Percentiles rank a stretch among this genome's conserved stretches.
Evolutionary conservation across 164 flowering plant species (phyloP).

Genomic region (Santalum album): DNA sequence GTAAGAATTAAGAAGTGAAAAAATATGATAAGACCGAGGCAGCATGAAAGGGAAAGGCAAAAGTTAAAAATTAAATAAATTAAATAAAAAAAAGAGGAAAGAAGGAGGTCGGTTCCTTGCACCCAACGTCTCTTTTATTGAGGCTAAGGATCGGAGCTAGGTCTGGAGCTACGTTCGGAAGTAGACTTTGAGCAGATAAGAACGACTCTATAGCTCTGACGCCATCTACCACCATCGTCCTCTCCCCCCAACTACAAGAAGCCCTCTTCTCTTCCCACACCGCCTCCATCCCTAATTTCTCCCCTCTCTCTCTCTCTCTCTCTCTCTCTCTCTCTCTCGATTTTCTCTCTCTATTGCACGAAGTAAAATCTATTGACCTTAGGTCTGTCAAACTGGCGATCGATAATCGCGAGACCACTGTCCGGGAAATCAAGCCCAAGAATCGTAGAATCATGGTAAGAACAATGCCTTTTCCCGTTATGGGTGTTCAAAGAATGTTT

Average conservation of each 20-base stretch:
- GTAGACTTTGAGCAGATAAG: neutral
- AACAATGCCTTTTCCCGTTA: too few relatives aligned
- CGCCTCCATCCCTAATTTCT: too few relatives aligned
- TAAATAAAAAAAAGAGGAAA: slow-evolving; percentile 29
- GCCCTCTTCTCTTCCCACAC: too few relatives aligned
- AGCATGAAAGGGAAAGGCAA: too few relatives aligned
- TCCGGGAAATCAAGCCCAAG: neutral
- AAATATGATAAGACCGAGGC: too few relatives aligned
- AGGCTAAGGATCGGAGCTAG: neutral
- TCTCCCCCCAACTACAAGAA: neutral
- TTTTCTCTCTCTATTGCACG: too few relatives aligned
- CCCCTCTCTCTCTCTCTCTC: neutral
- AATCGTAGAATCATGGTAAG: neutral
- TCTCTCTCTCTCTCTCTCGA: neutral
- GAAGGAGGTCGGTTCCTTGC: slow-evolving; percentile 61
- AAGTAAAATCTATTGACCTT: too few relatives aligned
- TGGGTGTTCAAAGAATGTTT: too few relatives aligned
- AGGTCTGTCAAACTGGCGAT: neutral
- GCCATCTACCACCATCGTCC: neutral
- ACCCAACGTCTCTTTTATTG: slow-evolving; percentile 34
- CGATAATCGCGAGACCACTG: neutral
- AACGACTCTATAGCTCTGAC: too few relatives aligned
- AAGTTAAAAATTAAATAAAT: too few relatives aligned
- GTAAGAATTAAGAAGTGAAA: too few relatives aligned
- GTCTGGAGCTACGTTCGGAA: neutral